Evolutionary conservation across 805 yeast species (phyloP), one percentile per base, ranked within the genome.

Genomic region (Myxozyma nipponensis): DNA sequence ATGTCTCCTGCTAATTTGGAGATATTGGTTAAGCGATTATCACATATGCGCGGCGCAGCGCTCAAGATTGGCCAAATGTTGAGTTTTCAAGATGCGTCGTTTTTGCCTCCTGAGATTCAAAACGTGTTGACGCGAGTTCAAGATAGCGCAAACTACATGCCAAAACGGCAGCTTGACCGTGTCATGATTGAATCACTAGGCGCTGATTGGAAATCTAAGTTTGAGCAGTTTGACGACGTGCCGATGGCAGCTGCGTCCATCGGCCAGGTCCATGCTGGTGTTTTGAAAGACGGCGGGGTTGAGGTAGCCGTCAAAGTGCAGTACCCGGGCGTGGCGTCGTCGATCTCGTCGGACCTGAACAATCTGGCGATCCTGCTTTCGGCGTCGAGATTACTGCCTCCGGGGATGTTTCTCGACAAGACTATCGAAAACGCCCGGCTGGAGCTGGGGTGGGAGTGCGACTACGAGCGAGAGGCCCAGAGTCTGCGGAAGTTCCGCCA

Each of bases 11-110:
- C 78, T 17, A 93, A 91, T 66, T 82, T 93, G 39, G 96, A 91
- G 62, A 69, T 95, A 46, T 79, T 93, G 73, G 95, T 95, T 10
- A 81, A 80, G 61, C 89, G 88, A 66, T 81, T 93, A 61, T 80
- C 93, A 45, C 82, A 86, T 63, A 93, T 93, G 98, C 78, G 98
- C 64, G 98, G 98, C n/a, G 98, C 98, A 1, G 98, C 98, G 2
- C 74, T 93, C 64, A 93, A 93, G 64, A 78, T 93, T 49, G 98
- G 98, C n/a, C 98, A 93, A 69, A 80, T 93, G 84, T 72, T 93
- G 68, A 87, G 96, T 1, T 91, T 93, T 67, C 98, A 93, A 69
- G 57, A 53, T 28, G 25, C 57, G 23, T 40, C 54, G 18, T 50
- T 53, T 26, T 39, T 53, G 22, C 98, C 98, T 1, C 75, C 77